These are phyloP conservation scores for Pythium sp. DNA, from an alignment of 352 stramenopile genomes.

Conservation along the genomic window DNA sequence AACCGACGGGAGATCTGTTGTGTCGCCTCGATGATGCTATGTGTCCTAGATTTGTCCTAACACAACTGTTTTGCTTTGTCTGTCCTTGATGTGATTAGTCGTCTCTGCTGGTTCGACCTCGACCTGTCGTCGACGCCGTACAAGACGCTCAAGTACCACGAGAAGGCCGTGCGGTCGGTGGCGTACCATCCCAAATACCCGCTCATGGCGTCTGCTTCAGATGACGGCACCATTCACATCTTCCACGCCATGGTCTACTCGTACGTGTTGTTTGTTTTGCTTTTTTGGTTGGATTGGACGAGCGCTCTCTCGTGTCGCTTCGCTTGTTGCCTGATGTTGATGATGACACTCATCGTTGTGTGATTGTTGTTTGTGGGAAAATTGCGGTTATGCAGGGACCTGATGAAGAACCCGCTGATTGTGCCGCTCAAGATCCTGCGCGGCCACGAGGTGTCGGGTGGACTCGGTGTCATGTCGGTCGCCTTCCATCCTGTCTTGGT, in stretches of 20 bases:
- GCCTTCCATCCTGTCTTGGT: slow-evolving; percentile 98
- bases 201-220: slow-evolving; percentile 97
- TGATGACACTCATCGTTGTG: neutral
- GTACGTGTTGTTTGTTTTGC: slow-evolving; percentile 45
- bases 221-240: slow-evolving; percentile 98
- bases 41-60: slow-evolving; percentile 5
- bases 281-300: slow-evolving; percentile 6
- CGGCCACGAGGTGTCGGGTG: slow-evolving; percentile 91
- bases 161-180: slow-evolving; percentile 94
- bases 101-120: slow-evolving; percentile 99
- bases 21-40: neutral
- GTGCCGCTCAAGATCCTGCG: slow-evolving; percentile 99
- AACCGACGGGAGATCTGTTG: neutral
- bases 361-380: neutral
- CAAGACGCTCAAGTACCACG: slow-evolving; percentile 99
- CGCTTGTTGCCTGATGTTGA: neutral
- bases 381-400: slow-evolving; percentile 65
- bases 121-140: slow-evolving; percentile 97
- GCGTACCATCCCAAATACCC: slow-evolving; percentile 96
- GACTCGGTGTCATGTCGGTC: slow-evolving; percentile 94
- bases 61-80: neutral
- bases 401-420: slow-evolving; percentile 99
- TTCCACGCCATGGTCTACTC: slow-evolving; percentile 99
- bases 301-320: slow-evolving; percentile 5
- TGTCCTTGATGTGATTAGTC: slow-evolving; percentile 21